Evolutionary conservation across 176 grass and related monocot species (phyloP), one percentile per base, ranked within the genome.

Genomic region (Tillandsia fasciculata): DNA sequence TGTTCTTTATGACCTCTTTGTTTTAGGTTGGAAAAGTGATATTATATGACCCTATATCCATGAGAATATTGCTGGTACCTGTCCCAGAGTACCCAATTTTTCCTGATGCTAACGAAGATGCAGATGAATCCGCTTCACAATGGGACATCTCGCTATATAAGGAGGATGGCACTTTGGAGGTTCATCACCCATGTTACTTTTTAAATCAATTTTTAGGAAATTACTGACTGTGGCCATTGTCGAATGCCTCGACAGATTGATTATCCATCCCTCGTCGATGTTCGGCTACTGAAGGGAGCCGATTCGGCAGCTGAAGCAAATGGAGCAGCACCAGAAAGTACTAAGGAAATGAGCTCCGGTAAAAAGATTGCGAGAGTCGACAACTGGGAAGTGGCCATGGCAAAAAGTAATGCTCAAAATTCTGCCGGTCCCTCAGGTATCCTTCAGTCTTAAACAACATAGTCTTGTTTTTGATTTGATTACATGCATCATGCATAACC

Each of bases 161-260:
- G 24, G 93, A 97, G 74, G 93, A 97, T 85, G 89, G 86, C 48
- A 87, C 86, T 52, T 85, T 97, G 83, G 93, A 97, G 86, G 93
- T 97, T 77, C 2, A 76, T 85, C 18, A 65, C 4, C 12, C 3
- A 1, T 77, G 42, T 64, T 52, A 47, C 8, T 42, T 75, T 77
- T 74, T 48, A 11, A 51, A 47, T 11, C 64, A 0, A 28, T 72
- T 1, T 7, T 50, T 15, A 22, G 71, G 0, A 1, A 51, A 11
- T 51, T 69, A 57, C 28, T 68, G 22, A 2, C 51, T 53, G 12
- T 57, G 9, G n/a, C 23, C 4, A 64, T 70, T 67, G 58, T 28
- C 48, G 51, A 23, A 57, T 64, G 22, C 79, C 11, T 67, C 57
- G 49, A 74, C 79, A 97, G 94, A 92, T 97, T 8, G 88, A 97